A percentile compares a stretch with the other conserved stretches of the same genome.
Conservation (phyloP, 2,329 filamentous ascomycete species). For the Daldinia eschscholtzii region DNA sequence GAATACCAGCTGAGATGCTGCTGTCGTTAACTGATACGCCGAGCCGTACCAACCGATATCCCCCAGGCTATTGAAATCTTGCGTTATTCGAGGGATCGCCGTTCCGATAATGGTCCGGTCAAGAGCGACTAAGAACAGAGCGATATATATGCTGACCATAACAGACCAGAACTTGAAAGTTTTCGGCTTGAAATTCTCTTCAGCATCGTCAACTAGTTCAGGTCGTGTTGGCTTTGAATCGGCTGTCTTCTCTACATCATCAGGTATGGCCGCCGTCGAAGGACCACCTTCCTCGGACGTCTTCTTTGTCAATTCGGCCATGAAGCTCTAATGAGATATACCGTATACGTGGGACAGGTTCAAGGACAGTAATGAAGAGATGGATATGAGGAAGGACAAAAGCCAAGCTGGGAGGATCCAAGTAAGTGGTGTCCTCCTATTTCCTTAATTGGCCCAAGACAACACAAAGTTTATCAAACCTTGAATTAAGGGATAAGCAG, state of each 20-base stretch:
- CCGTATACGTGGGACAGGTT: constrained; percentile 8
- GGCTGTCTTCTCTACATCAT: constrained; percentile 36
- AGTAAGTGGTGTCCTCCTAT: constrained; percentile 5
- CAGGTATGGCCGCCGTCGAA: constrained; percentile 21
- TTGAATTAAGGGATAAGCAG: constrained; percentile 18
- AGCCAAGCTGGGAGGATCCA: constrained; percentile 7
- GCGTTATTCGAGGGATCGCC: constrained; percentile 67
- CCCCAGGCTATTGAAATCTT: constrained; percentile 68
- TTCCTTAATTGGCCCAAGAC: constrained; percentile 17
- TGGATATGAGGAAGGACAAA: constrained; percentile 11
- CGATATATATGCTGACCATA: constrained; percentile 65
- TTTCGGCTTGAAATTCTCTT: constrained; percentile 64
- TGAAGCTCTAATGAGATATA: constrained; percentile 18
- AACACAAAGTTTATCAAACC: constrained; percentile 22
- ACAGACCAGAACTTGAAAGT: constrained; percentile 69
- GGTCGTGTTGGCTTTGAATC: constrained; percentile 18
- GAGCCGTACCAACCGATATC: constrained; percentile 76
- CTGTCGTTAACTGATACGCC: constrained; percentile 71
- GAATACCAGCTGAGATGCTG: constrained; percentile 67
- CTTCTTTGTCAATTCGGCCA: constrained; percentile 38
- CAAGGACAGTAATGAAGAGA: constrained; percentile 4
- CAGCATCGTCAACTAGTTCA: constrained; percentile 43
- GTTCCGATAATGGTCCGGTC: constrained; percentile 69
- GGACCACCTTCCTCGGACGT: constrained; percentile 33
- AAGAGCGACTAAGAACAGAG: constrained; percentile 70